Conservation (phyloP, 257 asterid genomes). For the Cruciata laevipes region DNA sequence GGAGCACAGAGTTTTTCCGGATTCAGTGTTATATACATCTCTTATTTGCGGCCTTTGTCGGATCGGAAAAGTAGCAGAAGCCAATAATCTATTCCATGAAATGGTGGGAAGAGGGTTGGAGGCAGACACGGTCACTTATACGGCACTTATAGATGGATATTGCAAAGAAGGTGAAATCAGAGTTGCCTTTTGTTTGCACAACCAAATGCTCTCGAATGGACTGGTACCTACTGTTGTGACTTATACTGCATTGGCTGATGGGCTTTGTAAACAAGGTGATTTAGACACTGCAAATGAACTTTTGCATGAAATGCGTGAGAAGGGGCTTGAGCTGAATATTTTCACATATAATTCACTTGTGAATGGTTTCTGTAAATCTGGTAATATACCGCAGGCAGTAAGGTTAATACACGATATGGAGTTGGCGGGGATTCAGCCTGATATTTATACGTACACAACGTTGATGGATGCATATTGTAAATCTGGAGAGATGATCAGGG, state of each 20-base stretch:
- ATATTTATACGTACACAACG: conserved; percentile 70
- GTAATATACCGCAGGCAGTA: conserved; percentile 55
- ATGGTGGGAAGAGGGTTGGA: conserved; percentile 62
- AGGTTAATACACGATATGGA: conserved; percentile 73
- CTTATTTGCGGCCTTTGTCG: conserved; percentile 66
- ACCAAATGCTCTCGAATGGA: conserved; percentile 64
- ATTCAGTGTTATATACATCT: conserved; percentile 62
- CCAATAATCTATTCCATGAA: conserved; percentile 55
- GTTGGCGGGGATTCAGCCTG: conserved; percentile 58
- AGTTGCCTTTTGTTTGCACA: conserved; percentile 74
- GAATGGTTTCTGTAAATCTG: conserved; percentile 84
- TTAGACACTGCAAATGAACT: conserved; percentile 77
- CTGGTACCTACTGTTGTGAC: conserved; percentile 76
- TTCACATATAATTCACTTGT: conserved; percentile 71
- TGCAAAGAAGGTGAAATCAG: conserved; percentile 66
- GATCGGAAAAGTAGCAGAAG: conserved; percentile 59
- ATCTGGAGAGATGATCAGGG: conserved; percentile 60
- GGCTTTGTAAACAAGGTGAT: conserved; percentile 88
- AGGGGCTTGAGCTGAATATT: conserved; percentile 66
- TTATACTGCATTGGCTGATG: conserved; percentile 85
- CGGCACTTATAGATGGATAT: conserved; percentile 77
- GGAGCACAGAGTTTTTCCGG: conserved; percentile 47
- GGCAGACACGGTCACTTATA: conserved; percentile 75
- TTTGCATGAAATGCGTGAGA: conserved; percentile 61
- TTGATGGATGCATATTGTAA: conserved; percentile 89